Conservation (phyloP, 2,329 filamentous ascomycete species). For the Colletotrichum godetiae region DNA sequence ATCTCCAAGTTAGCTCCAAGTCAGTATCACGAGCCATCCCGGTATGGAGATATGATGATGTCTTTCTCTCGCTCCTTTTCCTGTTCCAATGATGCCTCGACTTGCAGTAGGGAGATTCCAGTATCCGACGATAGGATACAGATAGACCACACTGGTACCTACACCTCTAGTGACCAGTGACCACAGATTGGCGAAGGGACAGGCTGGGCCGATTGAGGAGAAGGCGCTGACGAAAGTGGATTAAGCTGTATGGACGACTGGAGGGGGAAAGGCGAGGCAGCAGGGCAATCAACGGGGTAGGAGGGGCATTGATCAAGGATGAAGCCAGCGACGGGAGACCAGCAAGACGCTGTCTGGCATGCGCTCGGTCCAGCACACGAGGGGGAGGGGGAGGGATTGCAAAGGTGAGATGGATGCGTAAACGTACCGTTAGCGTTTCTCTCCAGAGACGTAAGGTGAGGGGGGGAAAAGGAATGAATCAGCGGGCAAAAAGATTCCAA, state of each 20-base stretch:
- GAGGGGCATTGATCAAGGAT: conserved; percentile 30
- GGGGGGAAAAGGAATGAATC: background rate
- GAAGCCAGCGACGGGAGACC: conserved; percentile 21
- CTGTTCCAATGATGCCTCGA: background rate
- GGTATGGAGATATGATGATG: background rate
- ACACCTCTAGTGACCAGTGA: too few species aligned
- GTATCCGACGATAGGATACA: background rate
- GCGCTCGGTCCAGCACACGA: conserved; percentile 31
- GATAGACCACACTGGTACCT: background rate
- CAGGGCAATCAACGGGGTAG: conserved; percentile 29
- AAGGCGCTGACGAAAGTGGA: conserved; percentile 14
- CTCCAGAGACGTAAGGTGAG: background rate
- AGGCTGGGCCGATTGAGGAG: conserved; percentile 11
- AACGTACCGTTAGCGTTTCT: background rate
- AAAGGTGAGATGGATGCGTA: conserved; percentile 2
- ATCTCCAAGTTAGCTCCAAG: background rate
- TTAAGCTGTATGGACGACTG: conserved; percentile 22
- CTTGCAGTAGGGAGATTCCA: background rate
- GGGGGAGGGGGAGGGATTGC: background rate
- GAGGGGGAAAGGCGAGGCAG: conserved; percentile 20
- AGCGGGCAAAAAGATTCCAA: background rate
- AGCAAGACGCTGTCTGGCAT: conserved; percentile 22
- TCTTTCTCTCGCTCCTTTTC: background rate
- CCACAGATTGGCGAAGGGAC: conserved; percentile 10
- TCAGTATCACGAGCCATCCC: background rate